These are phyloP conservation scores for Fusarium lyarnte DNA, from an alignment of 2,329 filamentous ascomycete genomes.

Conservation along the genomic window DNA sequence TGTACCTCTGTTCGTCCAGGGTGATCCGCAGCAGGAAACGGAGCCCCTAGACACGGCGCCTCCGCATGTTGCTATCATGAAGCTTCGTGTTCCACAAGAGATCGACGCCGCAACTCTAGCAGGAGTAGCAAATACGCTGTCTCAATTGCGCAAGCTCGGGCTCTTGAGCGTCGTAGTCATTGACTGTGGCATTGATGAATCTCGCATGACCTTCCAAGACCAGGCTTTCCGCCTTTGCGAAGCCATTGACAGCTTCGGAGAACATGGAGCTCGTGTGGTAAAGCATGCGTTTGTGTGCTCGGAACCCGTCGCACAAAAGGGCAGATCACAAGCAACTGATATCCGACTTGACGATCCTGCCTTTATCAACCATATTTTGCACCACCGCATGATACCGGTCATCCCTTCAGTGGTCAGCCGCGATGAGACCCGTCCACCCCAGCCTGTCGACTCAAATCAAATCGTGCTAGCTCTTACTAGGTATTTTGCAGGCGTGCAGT, in stretches of 20 bases:
- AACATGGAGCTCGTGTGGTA: conserved; percentile 74
- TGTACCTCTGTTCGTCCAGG: conserved; percentile 50
- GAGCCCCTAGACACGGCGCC: conserved; percentile 40
- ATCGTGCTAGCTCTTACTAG: conserved; percentile 80
- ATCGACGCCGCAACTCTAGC: conserved; percentile 74
- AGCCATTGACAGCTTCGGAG: conserved; percentile 76
- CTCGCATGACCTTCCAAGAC: conserved; percentile 57
- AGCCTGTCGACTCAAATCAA: conserved; percentile 62
- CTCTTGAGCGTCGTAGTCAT: conserved; percentile 84
- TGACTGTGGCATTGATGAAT: conserved; percentile 67
- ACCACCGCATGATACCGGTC: conserved; percentile 50
- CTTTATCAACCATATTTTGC: conserved; percentile 47
- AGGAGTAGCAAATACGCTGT: conserved; percentile 84
- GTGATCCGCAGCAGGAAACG: conserved; percentile 30
- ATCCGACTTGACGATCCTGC: conserved; percentile 47
- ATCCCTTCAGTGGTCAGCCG: conserved; percentile 55
- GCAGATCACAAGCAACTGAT: conserved; percentile 32
- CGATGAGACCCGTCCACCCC: conserved; percentile 52
- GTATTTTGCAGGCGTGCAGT: conserved; percentile 76
- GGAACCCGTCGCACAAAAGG: neutral
- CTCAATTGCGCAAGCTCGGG: conserved; percentile 83
- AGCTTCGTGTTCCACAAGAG: conserved; percentile 77
- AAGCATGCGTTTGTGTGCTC: conserved; percentile 53
- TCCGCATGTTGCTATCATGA: conserved; percentile 81
- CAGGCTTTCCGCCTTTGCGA: conserved; percentile 79